A percentile compares a stretch with the other conserved stretches of the same genome.
Conservation (phyloP, 2,329 filamentous ascomycete genomes). For the Scytalidium lignicola region DNA sequence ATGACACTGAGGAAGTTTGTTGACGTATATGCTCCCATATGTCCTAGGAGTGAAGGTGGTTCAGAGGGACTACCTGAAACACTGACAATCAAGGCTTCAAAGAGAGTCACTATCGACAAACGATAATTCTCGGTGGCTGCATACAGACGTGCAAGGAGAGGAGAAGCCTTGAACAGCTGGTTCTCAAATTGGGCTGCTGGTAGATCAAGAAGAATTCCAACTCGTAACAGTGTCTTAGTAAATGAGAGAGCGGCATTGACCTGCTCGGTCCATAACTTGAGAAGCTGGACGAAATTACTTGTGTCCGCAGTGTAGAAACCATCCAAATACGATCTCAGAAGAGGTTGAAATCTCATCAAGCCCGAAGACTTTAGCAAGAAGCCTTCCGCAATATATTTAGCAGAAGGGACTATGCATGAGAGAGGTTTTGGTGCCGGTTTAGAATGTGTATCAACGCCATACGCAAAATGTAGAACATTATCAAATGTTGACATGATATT, state of each 20-base stretch:
- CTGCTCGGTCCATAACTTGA: constrained; percentile 54
- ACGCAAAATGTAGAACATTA: constrained; percentile 65
- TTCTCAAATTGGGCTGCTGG: constrained; percentile 64
- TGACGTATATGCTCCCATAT: constrained; percentile 76
- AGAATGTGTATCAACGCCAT: constrained; percentile 63
- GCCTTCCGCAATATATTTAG: constrained; percentile 69
- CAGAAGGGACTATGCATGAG: constrained; percentile 57
- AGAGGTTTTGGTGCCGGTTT: constrained; percentile 28
- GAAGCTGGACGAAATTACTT: constrained; percentile 55
- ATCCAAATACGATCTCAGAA: constrained; percentile 64
- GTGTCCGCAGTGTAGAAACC: constrained; percentile 54
- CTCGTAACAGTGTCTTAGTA: constrained; percentile 63
- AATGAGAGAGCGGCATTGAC: constrained; percentile 61
- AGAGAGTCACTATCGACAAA: constrained; percentile 58
- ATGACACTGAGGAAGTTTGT: constrained; percentile 79
- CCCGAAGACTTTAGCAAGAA: constrained; percentile 68
- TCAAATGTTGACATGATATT: constrained; percentile 66
- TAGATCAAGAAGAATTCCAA: constrained; percentile 58
- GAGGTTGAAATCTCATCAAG: constrained; percentile 69
- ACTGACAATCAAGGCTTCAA: constrained; percentile 68
- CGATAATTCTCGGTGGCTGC: constrained; percentile 64
- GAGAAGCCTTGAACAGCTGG: constrained; percentile 76
- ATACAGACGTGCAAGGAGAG: constrained; percentile 71
- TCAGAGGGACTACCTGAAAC: constrained; percentile 64
- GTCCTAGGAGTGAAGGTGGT: constrained; percentile 88